Evolutionary conservation across 371 early-diverging fungal genomes (phyloP).

Genomic region (Capniomyces stellatus): DNA sequence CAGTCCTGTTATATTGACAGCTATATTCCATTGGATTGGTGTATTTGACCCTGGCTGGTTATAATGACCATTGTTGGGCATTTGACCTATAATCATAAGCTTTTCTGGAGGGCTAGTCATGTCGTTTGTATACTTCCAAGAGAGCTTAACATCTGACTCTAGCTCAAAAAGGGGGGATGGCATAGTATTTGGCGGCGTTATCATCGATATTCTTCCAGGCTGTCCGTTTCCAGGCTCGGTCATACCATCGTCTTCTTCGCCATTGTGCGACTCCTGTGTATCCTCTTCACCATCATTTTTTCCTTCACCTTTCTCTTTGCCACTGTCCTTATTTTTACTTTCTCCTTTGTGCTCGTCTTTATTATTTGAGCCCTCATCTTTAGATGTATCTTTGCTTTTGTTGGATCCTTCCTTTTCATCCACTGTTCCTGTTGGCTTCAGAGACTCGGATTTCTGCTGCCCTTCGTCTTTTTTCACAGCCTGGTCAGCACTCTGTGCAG

Average conservation of each 20-base stretch:
- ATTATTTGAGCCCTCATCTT: neutral
- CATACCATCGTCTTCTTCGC: conserved; percentile 13
- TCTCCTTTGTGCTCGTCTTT: neutral
- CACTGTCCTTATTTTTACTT: conserved; percentile 3
- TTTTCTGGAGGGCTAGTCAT: conserved; percentile 19
- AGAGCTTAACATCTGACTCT: conserved; percentile 19
- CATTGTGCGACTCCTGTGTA: conserved; percentile 7
- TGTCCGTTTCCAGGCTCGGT: conserved; percentile 6
- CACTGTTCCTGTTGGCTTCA: neutral
- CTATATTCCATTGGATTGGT: conserved; percentile 23
- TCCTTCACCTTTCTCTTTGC: conserved; percentile 1
- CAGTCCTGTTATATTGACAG: conserved; percentile 19
- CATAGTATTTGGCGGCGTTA: conserved; percentile 22
- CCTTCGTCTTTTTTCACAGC: no score
- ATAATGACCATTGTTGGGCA: conserved; percentile 17
- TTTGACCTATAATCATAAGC: conserved; percentile 24
- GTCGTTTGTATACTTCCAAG: conserved; percentile 24
- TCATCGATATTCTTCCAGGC: conserved; percentile 23
- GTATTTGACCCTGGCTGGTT: conserved; percentile 12
- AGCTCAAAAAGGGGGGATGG: conserved; percentile 24
- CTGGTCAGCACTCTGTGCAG: no score
- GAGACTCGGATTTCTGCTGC: no score
- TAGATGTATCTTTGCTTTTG: neutral
- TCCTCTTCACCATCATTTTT: conserved; percentile 6
- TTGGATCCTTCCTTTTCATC: neutral